Base-by-base conservation (phyloP, 345 rosid genomes). In the Microcos paniculata region DNA sequence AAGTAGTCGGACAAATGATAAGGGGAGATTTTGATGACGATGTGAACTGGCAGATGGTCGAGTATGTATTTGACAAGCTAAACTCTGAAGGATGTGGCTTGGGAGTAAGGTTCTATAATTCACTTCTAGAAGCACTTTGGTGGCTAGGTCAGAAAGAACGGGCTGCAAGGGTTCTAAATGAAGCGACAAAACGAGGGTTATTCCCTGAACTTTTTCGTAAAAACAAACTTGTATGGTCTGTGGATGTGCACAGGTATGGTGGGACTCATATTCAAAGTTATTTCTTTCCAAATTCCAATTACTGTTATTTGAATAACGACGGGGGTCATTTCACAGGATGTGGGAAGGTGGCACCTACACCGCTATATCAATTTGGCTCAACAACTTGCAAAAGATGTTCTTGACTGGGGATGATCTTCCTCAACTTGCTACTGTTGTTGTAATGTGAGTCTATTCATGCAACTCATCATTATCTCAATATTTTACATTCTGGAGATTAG, bases 121-220 rank as follows among this genome's bases (percentile, higher is more conserved):
- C 98, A 16, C 91, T 95, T 82, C 61, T 93, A 63, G 99, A 95
- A 82, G 94, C 98, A 56, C 94, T 91, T 72, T 95, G 99, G 99
- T 91, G 97, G 94, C 80, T 95, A 45, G 94, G 92, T 77, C 98
- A 90, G 86, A 91, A 80, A 85, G 91, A 89, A 83, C 89, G 99
- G 45, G 96, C 97, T 58, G 93, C 91, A 71, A 91, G 90, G 83
- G 93, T 93, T 79, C 91, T 96, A 38, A 78, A 74, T 51, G 98
- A 93, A 80, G 96, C 96, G 72, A 87, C 88, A 63, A 91, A 89
- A 77, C 86, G 96, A 77, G 97, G 96, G 49, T 89, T 90, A 70
- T 95, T 91, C 81, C 98, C 99, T 30, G 98, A 93, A 89, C 87
- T 93, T 78, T 95, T 82, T 75, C 92, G 94, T 51, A 82, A 82